These are phyloP conservation scores for Posidonia australis DNA, from an alignment of 106 monocot species.

Conservation along the genomic window DNA sequence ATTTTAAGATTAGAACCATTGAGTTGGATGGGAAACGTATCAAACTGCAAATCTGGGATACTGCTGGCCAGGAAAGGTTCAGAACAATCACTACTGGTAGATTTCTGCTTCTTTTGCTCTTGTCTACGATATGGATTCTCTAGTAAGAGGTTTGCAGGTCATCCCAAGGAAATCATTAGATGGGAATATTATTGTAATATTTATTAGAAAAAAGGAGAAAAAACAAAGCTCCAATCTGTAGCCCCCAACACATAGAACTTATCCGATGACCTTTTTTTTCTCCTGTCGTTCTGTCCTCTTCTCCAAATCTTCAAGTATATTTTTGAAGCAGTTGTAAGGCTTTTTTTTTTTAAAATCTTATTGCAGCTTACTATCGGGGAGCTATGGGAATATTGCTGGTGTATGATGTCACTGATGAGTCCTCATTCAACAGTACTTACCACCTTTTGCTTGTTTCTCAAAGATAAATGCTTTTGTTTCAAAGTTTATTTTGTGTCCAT, in stretches of 20 bases:
- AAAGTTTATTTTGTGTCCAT: not conserved
- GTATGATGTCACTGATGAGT: conserved; percentile 98
- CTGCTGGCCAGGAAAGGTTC: conserved; percentile 69
- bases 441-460: not conserved
- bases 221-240: too few relatives aligned
- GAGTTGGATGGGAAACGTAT: conserved; percentile 69
- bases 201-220: too few relatives aligned
- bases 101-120: not conserved
- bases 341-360: conserved; percentile 1
- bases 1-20: conserved; percentile 72
- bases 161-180: too few relatives aligned
- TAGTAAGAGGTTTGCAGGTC: too few relatives aligned
- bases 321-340: not conserved
- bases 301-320: not conserved
- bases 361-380: conserved; percentile 89
- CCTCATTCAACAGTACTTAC: conserved; percentile 98
- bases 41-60: conserved; percentile 74
- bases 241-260: too few relatives aligned
- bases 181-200: too few relatives aligned
- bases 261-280: not conserved
- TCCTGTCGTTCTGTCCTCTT: not conserved
- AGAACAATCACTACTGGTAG: conserved; percentile 65
- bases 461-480: not conserved
- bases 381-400: conserved; percentile 99
- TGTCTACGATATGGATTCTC: not conserved